Base-by-base conservation (phyloP, 2,329 filamentous ascomycete species). In the Fusarium sp. region DNA sequence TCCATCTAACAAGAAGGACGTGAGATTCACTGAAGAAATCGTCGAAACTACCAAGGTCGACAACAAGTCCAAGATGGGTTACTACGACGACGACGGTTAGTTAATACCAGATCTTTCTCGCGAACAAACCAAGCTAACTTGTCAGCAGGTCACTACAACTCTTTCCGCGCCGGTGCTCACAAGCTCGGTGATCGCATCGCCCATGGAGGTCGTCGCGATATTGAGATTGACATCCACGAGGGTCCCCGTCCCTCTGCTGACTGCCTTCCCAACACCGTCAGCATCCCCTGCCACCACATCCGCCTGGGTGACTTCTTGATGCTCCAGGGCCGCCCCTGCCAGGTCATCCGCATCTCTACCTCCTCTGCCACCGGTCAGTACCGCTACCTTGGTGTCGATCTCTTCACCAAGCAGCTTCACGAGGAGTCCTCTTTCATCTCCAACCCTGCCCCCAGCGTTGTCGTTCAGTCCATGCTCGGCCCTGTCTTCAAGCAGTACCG, bases 401-500 rank as follows among this genome's bases (percentile, higher is more conserved):
- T 99, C 81, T 99, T 99, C 94, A 98, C 95, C 89, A 97, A 97
- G 90, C 94, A 98, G 88, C 91, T 99, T 76, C 94, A 98, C 82
- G 96, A 99, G 88, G 96, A 99, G 92, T 97, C 94, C 64, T 95
- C 93, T 80, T 98, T 97, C 87, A 91, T 98, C 87, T 95, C 94
- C 86, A 97, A 97, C 92, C 96, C 96, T 75, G 94, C 93, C 76
- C 95, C 95, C 78, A 97, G 94, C 78, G 96, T 99, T 70, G 91
- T 98, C 74, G 95, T 99, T 80, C 96, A 99, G 92, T 98, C 95
- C 87, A 98, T 99, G 94, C 93, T 97, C 77, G 96, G 95, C 79
- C 96, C 96, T 74, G 91, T 98, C 87, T 98, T 98, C 94, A 98
- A 98, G 94, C 96, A 98, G 90, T 99, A 99, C 92, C 95, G 96